phyloP scores from a whole-genome alignment of 2,329 filamentous ascomycete genomes.

The Colletotrichum phormii region DNA sequence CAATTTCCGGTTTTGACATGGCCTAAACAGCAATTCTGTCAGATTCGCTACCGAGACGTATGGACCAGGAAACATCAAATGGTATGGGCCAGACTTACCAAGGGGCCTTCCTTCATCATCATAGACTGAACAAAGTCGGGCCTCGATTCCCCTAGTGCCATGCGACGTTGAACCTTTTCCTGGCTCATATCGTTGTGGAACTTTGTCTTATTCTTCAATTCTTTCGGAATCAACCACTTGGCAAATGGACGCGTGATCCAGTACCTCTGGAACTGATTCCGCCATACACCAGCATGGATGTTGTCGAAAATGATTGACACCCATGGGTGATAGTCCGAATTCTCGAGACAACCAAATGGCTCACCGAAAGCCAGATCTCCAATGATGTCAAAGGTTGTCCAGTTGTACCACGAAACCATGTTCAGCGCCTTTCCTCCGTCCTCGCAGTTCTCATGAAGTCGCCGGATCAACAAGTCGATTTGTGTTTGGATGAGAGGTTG shows the following conservation, averaged over 20 bases:
- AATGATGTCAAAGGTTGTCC: conserved; percentile 46
- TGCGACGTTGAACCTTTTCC: conserved; percentile 25
- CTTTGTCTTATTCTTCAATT: not conserved
- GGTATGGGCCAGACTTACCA: not conserved
- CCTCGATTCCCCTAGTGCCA: conserved; percentile 33
- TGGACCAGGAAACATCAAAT: rapidly evolving
- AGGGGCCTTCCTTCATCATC: conserved; percentile 33
- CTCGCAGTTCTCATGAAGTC: conserved; percentile 41
- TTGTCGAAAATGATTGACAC: conserved; percentile 40
- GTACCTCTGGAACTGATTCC: conserved; percentile 16
- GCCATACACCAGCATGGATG: conserved; percentile 11
- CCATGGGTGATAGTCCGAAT: conserved; percentile 43
- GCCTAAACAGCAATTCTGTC: not conserved
- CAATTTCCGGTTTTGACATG: conserved; percentile 19
- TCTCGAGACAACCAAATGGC: conserved; percentile 43
- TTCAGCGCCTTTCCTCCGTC: conserved; percentile 6
- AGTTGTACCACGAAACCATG: conserved; percentile 38
- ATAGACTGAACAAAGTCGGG: conserved; percentile 40
- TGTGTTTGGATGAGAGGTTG: conserved; percentile 44
- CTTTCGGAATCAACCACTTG: conserved; percentile 8
- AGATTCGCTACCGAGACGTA: not conserved
- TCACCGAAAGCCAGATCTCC: conserved; percentile 46
- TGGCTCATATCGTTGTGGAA: conserved; percentile 19
- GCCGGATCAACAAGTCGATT: conserved; percentile 46
- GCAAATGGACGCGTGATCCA: conserved; percentile 8